These are phyloP conservation scores for Malassezia globosa DNA, from an alignment of 1,284 basidiomycete species.

Conservation along the genomic window DNA sequence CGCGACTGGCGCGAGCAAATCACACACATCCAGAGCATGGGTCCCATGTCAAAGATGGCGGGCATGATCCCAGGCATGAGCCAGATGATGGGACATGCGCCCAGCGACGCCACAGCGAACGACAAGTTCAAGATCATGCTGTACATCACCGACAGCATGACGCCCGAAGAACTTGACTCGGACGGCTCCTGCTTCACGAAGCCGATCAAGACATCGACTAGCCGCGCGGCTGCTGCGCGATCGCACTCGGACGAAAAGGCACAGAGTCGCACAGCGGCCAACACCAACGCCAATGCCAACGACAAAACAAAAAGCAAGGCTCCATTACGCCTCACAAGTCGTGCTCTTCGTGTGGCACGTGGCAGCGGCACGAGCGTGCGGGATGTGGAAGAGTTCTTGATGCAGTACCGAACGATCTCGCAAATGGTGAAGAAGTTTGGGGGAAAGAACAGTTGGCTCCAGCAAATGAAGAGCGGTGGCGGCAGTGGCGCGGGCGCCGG, in stretches of 20 bases:
- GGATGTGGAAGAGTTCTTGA: slow-evolving; percentile 89
- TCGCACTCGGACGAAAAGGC: too few species aligned
- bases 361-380: slow-evolving; percentile 92
- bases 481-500: too few species aligned
- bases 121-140: slow-evolving; percentile 86
- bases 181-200: slow-evolving; percentile 56
- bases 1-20: slow-evolving; percentile 97
- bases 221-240: too few species aligned
- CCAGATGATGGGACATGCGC: slow-evolving; percentile 60
- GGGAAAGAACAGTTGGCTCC: slow-evolving; percentile 66
- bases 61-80: slow-evolving; percentile 97
- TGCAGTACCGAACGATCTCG: slow-evolving; percentile 48
- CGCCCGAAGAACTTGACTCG: slow-evolving; percentile 81
- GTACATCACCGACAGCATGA: slow-evolving; percentile 98
- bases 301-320: slow-evolving; percentile 16
- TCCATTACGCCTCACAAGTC: slow-evolving; percentile 37
- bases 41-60: slow-evolving; percentile 91
- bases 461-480: slow-evolving; percentile 34
- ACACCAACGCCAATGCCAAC: too few species aligned
- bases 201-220: slow-evolving; percentile 15
- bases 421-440: slow-evolving; percentile 77
- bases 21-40: slow-evolving; percentile 96
- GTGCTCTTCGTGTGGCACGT: slow-evolving; percentile 65
- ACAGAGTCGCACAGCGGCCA: neutral
- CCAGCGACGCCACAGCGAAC: slow-evolving; percentile 80